Conservation (phyloP, 1,139 yeast genomes). For the Geotrichum australiense region DNA sequence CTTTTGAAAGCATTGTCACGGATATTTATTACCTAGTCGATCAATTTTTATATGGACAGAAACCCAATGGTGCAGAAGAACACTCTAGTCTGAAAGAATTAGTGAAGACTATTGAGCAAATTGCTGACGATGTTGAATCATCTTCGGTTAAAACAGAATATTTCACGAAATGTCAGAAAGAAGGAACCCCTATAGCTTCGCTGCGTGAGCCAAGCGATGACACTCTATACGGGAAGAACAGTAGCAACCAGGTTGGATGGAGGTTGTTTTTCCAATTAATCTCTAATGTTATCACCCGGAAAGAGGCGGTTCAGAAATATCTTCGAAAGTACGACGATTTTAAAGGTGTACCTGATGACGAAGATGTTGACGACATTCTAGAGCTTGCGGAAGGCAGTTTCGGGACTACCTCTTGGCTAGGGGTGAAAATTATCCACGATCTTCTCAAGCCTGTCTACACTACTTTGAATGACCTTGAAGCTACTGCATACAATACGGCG, state of each 20-base stretch:
- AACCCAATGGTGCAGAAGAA: background rate
- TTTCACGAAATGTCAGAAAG: slow-evolving; percentile 14
- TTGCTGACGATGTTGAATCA: slow-evolving; percentile 15
- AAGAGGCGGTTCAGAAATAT: slow-evolving; percentile 14
- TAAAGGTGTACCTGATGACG: slow-evolving; percentile 12
- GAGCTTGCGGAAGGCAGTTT: slow-evolving; percentile 16
- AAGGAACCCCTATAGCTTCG: slow-evolving; percentile 10
- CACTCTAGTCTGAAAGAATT: slow-evolving; percentile 5
- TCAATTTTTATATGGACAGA: slow-evolving; percentile 7
- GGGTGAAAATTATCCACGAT: slow-evolving; percentile 12
- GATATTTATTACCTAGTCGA: slow-evolving; percentile 13
- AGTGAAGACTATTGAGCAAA: slow-evolving; percentile 15
- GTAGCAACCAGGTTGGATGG: slow-evolving; percentile 17
- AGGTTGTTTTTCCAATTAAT: slow-evolving; percentile 14
- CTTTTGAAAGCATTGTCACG: slow-evolving; percentile 13
- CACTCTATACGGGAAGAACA: slow-evolving; percentile 14
- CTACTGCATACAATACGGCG: slow-evolving; percentile 18
- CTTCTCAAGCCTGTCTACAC: slow-evolving; percentile 17
- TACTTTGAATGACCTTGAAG: slow-evolving; percentile 16
- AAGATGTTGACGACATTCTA: slow-evolving; percentile 13
- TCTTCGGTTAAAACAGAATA: slow-evolving; percentile 11
- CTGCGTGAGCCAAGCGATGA: slow-evolving; percentile 16
- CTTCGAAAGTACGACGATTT: slow-evolving; percentile 13
- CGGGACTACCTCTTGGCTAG: slow-evolving; percentile 15
- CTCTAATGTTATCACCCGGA: slow-evolving; percentile 12